These are phyloP conservation scores for Cercospora beticola DNA, from an alignment of 2,329 filamentous ascomycete genomes.

Conservation along the genomic window DNA sequence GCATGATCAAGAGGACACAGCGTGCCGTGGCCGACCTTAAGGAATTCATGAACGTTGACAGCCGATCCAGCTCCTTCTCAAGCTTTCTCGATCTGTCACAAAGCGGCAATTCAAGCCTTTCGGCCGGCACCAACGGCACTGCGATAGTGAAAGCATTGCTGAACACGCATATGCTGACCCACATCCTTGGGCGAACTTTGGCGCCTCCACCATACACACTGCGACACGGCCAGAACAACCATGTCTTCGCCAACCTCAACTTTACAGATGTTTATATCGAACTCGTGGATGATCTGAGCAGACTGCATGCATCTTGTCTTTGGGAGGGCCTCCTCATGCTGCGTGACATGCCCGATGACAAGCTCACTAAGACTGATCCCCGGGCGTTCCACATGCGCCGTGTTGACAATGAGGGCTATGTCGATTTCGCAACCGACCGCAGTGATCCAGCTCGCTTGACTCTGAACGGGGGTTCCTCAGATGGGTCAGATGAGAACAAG, in stretches of 20 bases:
- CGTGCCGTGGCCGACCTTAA: conserved; percentile 66
- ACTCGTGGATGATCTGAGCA: conserved; percentile 73
- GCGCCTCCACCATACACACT: conserved; percentile 32
- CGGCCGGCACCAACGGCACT: conserved; percentile 61
- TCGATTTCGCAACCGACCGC: conserved; percentile 28
- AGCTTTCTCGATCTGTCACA: conserved; percentile 23
- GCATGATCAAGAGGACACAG: conserved; percentile 73
- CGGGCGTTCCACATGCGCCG: conserved; percentile 35
- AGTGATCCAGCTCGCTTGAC: conserved; percentile 7
- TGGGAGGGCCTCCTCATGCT: conserved; percentile 79
- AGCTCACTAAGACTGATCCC: conserved; percentile 53
- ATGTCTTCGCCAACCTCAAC: conserved; percentile 73
- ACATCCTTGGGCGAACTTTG: conserved; percentile 57
- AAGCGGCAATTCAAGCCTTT: conserved; percentile 33
- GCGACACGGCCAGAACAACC: conserved; percentile 55
- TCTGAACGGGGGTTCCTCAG: conserved; percentile 8
- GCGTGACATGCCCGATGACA: conserved; percentile 69
- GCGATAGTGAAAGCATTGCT: conserved; percentile 75
- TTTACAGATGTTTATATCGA: conserved; percentile 77
- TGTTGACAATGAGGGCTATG: conserved; percentile 32
- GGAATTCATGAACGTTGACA: conserved; percentile 56
- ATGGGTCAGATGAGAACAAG: conserved; percentile 7
- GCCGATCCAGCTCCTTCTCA: conserved; percentile 25
- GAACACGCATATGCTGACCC: conserved; percentile 72
- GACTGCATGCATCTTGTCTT: conserved; percentile 75